Evolutionary conservation across 164 flowering plant species (phyloP), one percentile per base, ranked within the genome.

Genomic region (Buxus sempervirens): DNA sequence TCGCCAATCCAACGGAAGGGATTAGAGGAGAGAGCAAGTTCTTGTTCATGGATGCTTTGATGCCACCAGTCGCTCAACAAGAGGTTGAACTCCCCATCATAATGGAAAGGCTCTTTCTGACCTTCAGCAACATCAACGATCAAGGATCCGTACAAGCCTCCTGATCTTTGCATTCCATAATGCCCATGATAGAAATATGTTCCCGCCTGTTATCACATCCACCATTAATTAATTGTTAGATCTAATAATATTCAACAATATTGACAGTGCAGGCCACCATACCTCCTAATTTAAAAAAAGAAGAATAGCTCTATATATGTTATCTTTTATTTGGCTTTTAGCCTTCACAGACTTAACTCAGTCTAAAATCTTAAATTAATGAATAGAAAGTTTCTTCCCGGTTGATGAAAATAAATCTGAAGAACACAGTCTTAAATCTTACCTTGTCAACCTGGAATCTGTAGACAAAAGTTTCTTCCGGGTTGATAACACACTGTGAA

Each of bases 181-280:
- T 86, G 93, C n/a, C 89, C 93, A 70, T 88, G 93, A 78, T 88
- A 88, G 68, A 94, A 90, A 67, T 83, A 86, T 67, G 98, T 90
- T 27, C 98, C 96, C 4, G 90, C 80, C 98, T 94, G 75, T 77
- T 79, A 59, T 70, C 2, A n/a, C n/a, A n/a, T n/a, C n/a, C n/a
- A 64, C 38, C 28, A 36, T 51, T 13, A 20, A 32, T 14, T 49
- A 32, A 3, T 32, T n/a, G n/a, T n/a, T n/a, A n/a, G n/a, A n/a
- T 32, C 38, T 7, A 32, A 7, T 32, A 3, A 32, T 32, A 32
- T 32, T 32, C 7, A 32, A n/a, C n/a, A 3, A 32, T 32, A 32
- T 32, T 32, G 38, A 32, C 5, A 32, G n/a, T 32, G 7, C 38
- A 32, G n/a, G 7, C 38, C 7, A 32, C 7, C 38, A 32, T 32